These are phyloP conservation scores for Aegilops longissima DNA, from an alignment of 176 grass and related monocot species.

Conservation along the genomic window DNA sequence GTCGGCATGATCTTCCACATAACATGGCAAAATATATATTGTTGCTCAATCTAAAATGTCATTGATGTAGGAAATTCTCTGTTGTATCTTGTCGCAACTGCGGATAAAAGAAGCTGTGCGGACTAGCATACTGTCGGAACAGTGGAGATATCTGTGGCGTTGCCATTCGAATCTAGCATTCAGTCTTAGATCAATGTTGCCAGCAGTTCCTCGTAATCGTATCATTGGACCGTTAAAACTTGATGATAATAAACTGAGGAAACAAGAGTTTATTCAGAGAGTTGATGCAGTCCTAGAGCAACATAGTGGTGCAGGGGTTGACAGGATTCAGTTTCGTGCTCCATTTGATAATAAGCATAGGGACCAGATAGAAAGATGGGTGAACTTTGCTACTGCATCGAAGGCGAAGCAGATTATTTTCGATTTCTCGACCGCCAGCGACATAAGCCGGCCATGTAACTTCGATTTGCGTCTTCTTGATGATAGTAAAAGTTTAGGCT, in stretches of 20 bases:
- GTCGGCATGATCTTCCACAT: too few relatives aligned
- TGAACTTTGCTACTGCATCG: background rate
- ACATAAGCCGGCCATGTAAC: too few relatives aligned
- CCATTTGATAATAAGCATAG: background rate
- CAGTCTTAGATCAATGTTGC: background rate
- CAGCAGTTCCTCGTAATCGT: background rate
- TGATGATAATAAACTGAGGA: background rate
- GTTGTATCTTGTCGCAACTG: too few relatives aligned
- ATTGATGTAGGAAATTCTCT: too few relatives aligned
- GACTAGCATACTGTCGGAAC: background rate
- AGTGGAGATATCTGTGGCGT: background rate
- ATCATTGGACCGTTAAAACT: background rate
- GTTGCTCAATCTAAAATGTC: too few relatives aligned
- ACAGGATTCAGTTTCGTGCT: background rate
- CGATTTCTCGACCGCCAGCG: background rate
- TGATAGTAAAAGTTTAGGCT: background rate
- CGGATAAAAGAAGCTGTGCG: background rate
- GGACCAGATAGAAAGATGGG: background rate
- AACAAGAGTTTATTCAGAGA: background rate
- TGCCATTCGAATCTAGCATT: background rate
- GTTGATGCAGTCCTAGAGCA: background rate
- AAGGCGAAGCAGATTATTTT: background rate
- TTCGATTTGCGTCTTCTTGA: background rate
- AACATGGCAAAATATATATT: too few relatives aligned
- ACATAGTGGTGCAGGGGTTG: background rate